phyloP scores from a whole-genome alignment of 192 early-diverging fungal genomes.

The Phycomyces nitens region DNA sequence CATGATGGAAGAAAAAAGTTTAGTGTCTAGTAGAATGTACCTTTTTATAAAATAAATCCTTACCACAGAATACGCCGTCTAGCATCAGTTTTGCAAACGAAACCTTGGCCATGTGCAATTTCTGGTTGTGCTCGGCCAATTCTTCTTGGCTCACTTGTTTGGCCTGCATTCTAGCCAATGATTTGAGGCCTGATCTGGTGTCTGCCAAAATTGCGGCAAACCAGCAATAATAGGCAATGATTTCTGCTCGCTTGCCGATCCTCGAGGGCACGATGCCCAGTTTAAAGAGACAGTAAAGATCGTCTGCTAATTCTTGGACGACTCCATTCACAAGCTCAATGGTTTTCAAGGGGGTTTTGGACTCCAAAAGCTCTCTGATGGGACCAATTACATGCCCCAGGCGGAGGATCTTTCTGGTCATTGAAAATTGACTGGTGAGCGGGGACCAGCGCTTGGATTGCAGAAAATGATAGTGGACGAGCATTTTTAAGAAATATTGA shows the following conservation, averaged over 20 bases:
- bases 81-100: constrained; percentile 62
- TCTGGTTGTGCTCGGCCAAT: constrained; percentile 24
- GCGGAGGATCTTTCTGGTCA: constrained; percentile 72
- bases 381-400: constrained; percentile 69
- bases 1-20: constrained; percentile 16
- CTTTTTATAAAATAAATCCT: constrained; percentile 43
- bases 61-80: constrained; percentile 76
- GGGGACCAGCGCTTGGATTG: constrained; percentile 34
- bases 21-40: too few species aligned
- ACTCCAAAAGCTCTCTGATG: constrained; percentile 40
- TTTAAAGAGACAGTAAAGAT: constrained; percentile 69
- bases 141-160: constrained; percentile 2
- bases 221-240: constrained; percentile 66
- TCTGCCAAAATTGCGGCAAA: constrained; percentile 68
- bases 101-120: constrained; percentile 31
- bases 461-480: constrained; percentile 48
- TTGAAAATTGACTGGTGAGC: constrained; percentile 68
- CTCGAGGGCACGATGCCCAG: constrained; percentile 57
- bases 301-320: constrained; percentile 69
- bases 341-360: constrained; percentile 1
- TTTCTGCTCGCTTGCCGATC: constrained; percentile 51
- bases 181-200: constrained; percentile 48
- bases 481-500: constrained; percentile 75
- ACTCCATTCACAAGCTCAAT: constrained; percentile 17
- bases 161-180: constrained; percentile 25